A percentile compares a stretch with the other conserved stretches of the same genome.
phyloP scores from a whole-genome alignment of 805 yeast species.

The Saturnispora dispora region DNA sequence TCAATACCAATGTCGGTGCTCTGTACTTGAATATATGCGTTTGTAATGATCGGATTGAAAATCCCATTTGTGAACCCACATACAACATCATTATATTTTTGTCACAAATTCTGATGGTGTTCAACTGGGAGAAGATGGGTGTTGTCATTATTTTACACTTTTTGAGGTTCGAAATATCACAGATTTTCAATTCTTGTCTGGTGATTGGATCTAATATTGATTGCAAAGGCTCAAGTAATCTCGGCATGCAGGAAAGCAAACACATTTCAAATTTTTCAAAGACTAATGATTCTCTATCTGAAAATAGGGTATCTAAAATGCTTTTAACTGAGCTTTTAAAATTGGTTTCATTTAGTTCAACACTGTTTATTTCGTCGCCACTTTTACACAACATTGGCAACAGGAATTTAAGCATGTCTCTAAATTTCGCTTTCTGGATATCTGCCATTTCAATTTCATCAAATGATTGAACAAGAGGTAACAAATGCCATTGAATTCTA shows the following conservation, averaged over 20 bases:
- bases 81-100: slow-evolving; percentile 53
- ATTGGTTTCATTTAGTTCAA: slow-evolving; percentile 2
- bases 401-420: not conserved
- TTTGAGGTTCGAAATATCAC: slow-evolving; percentile 5
- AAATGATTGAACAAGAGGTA: slow-evolving; percentile 32
- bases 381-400: slow-evolving; percentile 9
- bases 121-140: slow-evolving; percentile 29
- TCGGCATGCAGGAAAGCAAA: slow-evolving; percentile 28
- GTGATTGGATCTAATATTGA: slow-evolving; percentile 34
- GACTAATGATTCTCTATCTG: not conserved
- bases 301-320: not conserved
- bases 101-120: slow-evolving; percentile 33
- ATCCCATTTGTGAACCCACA: slow-evolving; percentile 70
- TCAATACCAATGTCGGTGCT: slow-evolving; percentile 68
- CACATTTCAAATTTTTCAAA: not conserved
- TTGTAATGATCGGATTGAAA: slow-evolving; percentile 81
- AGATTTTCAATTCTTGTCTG: not conserved
- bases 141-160: slow-evolving; percentile 33
- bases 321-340: slow-evolving; percentile 2
- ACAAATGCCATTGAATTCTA: slow-evolving; percentile 23
- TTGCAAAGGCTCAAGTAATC: slow-evolving; percentile 36
- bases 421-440: not conserved
- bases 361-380: not conserved
- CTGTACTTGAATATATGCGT: slow-evolving; percentile 81
- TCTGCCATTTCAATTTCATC: slow-evolving; percentile 24